Base-by-base conservation (phyloP, 176 grass and related monocot genomes). In the Oropetium thomaeum region DNA sequence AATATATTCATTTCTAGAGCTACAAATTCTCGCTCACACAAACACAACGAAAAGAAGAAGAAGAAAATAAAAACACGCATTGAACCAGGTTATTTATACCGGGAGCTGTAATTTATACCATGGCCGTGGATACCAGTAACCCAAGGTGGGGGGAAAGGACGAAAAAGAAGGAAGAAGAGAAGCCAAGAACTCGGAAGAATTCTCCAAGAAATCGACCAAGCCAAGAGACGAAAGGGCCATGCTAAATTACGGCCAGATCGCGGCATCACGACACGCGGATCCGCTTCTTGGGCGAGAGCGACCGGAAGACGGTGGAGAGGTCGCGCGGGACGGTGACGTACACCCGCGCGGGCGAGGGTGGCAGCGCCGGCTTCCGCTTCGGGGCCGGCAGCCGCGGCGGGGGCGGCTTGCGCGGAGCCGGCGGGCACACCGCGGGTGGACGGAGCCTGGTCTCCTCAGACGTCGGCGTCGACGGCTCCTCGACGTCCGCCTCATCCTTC, bases 281-380 rank as follows among this genome's bases (percentile, higher is more conserved):
- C 80, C 90, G 70, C 75, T 93, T 93, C 90, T 93, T 89, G 28
- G 87, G 84, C 0, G 90, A 77, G 59, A 93, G 45, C 8, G 69
- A 52, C 55, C 61, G 83, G 69, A 93, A 93, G 40, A 90, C 90
- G 70, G 84, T 43, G 15, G 87, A 64, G 58, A 93, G 90, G 82
- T 90, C 90, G 0, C 80, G 77, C 16, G 87, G 81, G 32, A 90
- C 90, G 59, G 45, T 4, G 49, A 77, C 55, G 76, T 81, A 93
- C 12, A 65, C 67, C 40, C 59, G 33, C 13, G 73, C 62, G 0
- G 62, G 49, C 28, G 84, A 53, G 4, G 68, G 27, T 51, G 47
- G 14, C 27, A 62, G 74, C 74, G 44, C 40, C 49, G 58, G 48
- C 68, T 93, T 93, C 70, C 80, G 59, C 78, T 79, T 89, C 12